A percentile compares a stretch with the other conserved stretches of the same genome.
phyloP scores from a whole-genome alignment of 192 early-diverging fungal species.

The Umbelopsis vinacea region DNA sequence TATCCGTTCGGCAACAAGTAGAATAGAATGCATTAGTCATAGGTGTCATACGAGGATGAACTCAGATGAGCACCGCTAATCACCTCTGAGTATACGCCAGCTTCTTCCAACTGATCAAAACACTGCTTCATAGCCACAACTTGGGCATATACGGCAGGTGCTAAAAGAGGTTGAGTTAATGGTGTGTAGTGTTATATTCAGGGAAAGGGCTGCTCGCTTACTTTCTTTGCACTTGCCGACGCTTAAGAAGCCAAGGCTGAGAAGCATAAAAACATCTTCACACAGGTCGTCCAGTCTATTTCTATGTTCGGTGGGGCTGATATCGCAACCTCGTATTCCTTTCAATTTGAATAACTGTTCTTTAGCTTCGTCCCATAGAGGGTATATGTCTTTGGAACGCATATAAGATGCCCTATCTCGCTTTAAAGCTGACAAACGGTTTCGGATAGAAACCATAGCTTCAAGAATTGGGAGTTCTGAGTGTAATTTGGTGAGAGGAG shows the following conservation, averaged over 20 bases:
- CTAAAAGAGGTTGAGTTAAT: slow-evolving; percentile 11
- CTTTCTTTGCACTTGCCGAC: slow-evolving; percentile 78
- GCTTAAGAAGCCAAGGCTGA: slow-evolving; percentile 75
- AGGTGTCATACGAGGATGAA: not conserved
- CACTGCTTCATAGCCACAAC: slow-evolving; percentile 51
- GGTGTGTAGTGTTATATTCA: not conserved
- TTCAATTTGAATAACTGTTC: slow-evolving; percentile 48
- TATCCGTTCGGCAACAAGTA: not conserved
- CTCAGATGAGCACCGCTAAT: not conserved
- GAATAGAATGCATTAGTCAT: not conserved
- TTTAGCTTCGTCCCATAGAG: slow-evolving; percentile 60
- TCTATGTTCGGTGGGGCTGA: not conserved
- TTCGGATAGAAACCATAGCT: slow-evolving; percentile 62
- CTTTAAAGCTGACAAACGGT: slow-evolving; percentile 70
- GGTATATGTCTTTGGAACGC: slow-evolving; percentile 60
- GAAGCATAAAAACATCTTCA: slow-evolving; percentile 76
- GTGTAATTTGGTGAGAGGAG: no score
- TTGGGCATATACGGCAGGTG: slow-evolving; percentile 38
- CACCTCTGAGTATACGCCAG: slow-evolving; percentile 60
- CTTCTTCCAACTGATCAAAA: slow-evolving; percentile 63
- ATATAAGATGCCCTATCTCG: slow-evolving; percentile 72
- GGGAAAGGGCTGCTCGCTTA: not conserved
- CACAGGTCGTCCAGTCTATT: slow-evolving; percentile 68
- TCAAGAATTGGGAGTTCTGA: slow-evolving; percentile 65
- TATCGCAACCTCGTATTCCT: slow-evolving; percentile 20